These are phyloP conservation scores for Penicillium freii DNA, from an alignment of 2,329 filamentous ascomycete species.

Conservation along the genomic window DNA sequence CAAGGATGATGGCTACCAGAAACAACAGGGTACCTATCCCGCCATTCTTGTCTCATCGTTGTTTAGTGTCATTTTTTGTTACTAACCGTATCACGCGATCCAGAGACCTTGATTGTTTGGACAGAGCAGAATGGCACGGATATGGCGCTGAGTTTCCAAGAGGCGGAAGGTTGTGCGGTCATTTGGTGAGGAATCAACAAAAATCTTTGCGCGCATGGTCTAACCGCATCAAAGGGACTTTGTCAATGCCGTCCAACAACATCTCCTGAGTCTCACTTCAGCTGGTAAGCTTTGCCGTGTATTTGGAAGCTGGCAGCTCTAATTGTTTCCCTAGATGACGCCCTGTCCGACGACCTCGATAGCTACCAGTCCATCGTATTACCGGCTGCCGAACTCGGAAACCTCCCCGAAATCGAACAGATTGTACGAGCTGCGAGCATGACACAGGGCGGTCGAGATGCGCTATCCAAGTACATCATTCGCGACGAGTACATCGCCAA, in stretches of 20 bases:
- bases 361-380: constrained; percentile 67
- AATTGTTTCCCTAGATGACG: constrained; percentile 62
- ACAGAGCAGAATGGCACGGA: constrained; percentile 87
- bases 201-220: constrained; percentile 13
- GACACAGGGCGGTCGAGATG: constrained; percentile 74
- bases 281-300: constrained; percentile 53
- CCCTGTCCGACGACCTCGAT: constrained; percentile 85
- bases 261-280: constrained; percentile 61
- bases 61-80: not conserved
- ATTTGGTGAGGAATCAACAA: constrained; percentile 67
- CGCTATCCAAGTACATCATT: constrained; percentile 82
- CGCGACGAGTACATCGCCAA: constrained; percentile 82
- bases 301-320: constrained; percentile 4
- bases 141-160: constrained; percentile 98
- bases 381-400: constrained; percentile 75
- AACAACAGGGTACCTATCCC: constrained; percentile 75
- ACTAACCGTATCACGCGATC: constrained; percentile 26
- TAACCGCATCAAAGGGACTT: constrained; percentile 67
- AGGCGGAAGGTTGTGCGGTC: constrained; percentile 85
- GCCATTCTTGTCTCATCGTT: constrained; percentile 24
- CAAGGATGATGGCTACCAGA: constrained; percentile 95
- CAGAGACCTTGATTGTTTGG: constrained; percentile 98
- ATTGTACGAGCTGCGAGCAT: constrained; percentile 76
- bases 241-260: constrained; percentile 78
- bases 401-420: constrained; percentile 79